Evolutionary conservation across 148 eudicot species (phyloP).

Genomic region (Spergularia marina): DNA sequence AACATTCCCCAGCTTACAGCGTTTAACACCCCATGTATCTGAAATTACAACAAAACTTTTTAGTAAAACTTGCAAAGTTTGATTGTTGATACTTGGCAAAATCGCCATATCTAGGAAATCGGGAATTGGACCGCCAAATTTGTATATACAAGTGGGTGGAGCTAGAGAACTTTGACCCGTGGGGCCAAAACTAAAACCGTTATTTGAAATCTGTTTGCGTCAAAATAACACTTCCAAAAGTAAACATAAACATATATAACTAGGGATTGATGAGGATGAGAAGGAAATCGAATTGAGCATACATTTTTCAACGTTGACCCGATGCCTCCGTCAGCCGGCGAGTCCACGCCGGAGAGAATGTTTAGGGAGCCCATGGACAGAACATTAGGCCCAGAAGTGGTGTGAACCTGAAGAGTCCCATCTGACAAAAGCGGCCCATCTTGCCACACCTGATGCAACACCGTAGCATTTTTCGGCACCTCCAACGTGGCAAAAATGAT

Average conservation of each 20-base stretch:
- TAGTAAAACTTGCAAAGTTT: no score
- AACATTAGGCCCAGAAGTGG: slow-evolving; percentile 40
- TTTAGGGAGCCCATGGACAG: slow-evolving; percentile 53
- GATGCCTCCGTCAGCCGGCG: background rate
- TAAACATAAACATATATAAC: no score
- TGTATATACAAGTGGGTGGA: no score
- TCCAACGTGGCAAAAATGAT: slow-evolving; percentile 53
- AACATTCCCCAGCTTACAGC: slow-evolving; percentile 70
- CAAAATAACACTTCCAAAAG: no score
- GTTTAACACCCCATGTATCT: slow-evolving; percentile 76
- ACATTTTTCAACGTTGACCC: slow-evolving; percentile 43
- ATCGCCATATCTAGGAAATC: no score
- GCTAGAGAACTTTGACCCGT: no score
- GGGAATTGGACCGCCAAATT: no score
- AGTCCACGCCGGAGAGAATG: slow-evolving; percentile 44
- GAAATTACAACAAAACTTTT: background rate
- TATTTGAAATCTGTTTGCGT: background rate
- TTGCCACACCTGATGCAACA: slow-evolving; percentile 79
- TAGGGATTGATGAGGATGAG: background rate
- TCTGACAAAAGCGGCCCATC: slow-evolving; percentile 50
- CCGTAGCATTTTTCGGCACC: slow-evolving; percentile 35
- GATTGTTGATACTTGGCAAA: no score
- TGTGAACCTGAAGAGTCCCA: slow-evolving; percentile 37
- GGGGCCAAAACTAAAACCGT: no score
- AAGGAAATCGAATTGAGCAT: slow-evolving; percentile 15